phyloP scores from a whole-genome alignment of 768 basidiomycete genomes.

The Macrolepiota albuminosa region DNA sequence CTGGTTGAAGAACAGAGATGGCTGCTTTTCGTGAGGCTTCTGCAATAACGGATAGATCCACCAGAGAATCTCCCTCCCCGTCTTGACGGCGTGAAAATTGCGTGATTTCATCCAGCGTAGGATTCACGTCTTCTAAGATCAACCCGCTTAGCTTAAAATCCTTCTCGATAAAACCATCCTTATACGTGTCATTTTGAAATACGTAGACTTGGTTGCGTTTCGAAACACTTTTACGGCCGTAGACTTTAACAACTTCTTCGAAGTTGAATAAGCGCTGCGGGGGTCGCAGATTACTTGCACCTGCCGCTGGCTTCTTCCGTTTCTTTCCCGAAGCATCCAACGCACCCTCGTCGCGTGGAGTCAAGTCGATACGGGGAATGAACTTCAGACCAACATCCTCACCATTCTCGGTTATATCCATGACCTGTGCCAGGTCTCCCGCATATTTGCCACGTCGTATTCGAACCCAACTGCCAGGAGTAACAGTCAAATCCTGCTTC shows the following conservation, averaged over 20 bases:
- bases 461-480: constrained; percentile 91
- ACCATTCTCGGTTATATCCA: constrained; percentile 90
- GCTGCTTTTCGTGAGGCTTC: constrained; percentile 89
- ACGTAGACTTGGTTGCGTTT: constrained; percentile 74
- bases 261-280: constrained; percentile 91
- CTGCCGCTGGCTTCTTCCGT: constrained; percentile 57
- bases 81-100: constrained; percentile 79
- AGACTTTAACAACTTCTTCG: constrained; percentile 87
- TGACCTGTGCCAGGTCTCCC: constrained; percentile 92
- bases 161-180: constrained; percentile 94
- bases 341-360: constrained; percentile 74
- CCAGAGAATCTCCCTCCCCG: constrained; percentile 59
- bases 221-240: constrained; percentile 71
- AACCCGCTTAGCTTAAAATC: constrained; percentile 82
- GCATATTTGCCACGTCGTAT: constrained; percentile 91
- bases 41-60: constrained; percentile 88
- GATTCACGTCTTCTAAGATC: constrained; percentile 84
- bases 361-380: constrained; percentile 96
- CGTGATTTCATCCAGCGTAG: constrained; percentile 95
- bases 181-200: constrained; percentile 92
- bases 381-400: constrained; percentile 92
- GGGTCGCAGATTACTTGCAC: constrained; percentile 65
- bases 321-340: constrained; percentile 62
- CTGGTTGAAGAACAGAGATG: constrained; percentile 93
- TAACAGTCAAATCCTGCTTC: constrained; percentile 84